phyloP scores from a whole-genome alignment of 2,329 filamentous ascomycete species.

The Coniochaeta prunicola region DNA sequence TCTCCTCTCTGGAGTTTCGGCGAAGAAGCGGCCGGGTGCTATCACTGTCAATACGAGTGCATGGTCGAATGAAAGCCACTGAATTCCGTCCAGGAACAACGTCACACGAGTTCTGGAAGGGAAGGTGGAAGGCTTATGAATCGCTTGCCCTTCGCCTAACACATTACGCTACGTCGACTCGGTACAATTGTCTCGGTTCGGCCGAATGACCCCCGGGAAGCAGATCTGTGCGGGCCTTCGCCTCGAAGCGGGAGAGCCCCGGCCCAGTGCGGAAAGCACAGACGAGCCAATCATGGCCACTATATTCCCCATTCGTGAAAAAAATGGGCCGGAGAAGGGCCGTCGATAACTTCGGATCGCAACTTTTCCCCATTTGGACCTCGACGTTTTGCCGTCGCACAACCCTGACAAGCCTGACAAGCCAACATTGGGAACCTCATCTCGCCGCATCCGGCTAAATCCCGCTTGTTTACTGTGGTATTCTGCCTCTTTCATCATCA shows the following conservation, averaged over 20 bases:
- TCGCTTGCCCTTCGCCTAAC: background rate
- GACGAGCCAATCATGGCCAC: background rate
- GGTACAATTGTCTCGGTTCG: background rate
- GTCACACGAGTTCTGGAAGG: background rate
- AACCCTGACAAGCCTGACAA: background rate
- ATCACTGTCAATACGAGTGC: background rate
- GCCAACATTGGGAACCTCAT: background rate
- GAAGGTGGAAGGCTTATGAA: conserved; percentile 1
- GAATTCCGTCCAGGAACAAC: background rate
- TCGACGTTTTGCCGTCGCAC: background rate
- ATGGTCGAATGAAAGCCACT: background rate
- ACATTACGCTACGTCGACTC: background rate
- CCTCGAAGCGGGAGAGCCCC: background rate
- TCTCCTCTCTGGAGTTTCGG: background rate
- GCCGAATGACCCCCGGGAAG: background rate
- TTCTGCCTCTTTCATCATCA: background rate
- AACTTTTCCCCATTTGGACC: background rate
- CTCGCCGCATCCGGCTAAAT: background rate
- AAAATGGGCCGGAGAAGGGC: conserved; percentile 3
- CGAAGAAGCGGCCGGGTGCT: background rate
- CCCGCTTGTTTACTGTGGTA: background rate
- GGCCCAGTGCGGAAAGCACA: background rate
- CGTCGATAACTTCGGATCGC: conserved; percentile 1
- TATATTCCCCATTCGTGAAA: background rate
- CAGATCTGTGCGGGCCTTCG: background rate